Evolutionary conservation across 305 asterid species (phyloP).

Genomic region (Petunia hybrid): DNA sequence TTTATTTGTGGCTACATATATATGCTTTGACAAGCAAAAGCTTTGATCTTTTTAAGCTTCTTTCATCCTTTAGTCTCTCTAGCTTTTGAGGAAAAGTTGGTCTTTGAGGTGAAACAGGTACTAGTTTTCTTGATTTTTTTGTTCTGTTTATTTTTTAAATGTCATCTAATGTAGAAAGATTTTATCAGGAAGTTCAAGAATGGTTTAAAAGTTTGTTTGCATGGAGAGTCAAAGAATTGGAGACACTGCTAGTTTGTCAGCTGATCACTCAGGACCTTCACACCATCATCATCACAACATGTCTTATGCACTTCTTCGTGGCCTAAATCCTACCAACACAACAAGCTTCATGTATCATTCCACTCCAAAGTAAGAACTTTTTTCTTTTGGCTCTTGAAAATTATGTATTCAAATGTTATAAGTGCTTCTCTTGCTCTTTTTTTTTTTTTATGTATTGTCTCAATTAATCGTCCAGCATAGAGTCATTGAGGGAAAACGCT

Average conservation of each 20-base stretch:
- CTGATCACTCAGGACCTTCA: conserved; percentile 46
- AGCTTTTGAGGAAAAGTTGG: not conserved
- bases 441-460: not conserved
- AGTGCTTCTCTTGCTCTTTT: no score
- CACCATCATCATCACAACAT: conserved; percentile 54
- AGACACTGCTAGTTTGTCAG: conserved; percentile 47
- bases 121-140: not conserved
- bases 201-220: conserved; percentile 57
- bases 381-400: not conserved
- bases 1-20: conserved; percentile 30
- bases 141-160: not conserved
- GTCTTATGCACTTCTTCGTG: conserved; percentile 60
- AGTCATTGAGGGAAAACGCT: no score
- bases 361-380: not conserved
- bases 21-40: conserved; percentile 51
- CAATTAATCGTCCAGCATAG: no score
- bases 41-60: conserved; percentile 45
- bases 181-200: conserved; percentile 31
- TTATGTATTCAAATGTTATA: no score
- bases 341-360: conserved; percentile 61
- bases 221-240: conserved; percentile 80
- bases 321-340: conserved; percentile 51
- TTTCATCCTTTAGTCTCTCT: not conserved
- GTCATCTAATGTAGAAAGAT: not conserved
- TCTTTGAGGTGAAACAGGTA: conserved; percentile 32